Percentiles rank a stretch among this genome's conserved stretches.
These are phyloP conservation scores for Ogataea neopini DNA, from an alignment of 805 yeast genomes.

Conservation along the genomic window DNA sequence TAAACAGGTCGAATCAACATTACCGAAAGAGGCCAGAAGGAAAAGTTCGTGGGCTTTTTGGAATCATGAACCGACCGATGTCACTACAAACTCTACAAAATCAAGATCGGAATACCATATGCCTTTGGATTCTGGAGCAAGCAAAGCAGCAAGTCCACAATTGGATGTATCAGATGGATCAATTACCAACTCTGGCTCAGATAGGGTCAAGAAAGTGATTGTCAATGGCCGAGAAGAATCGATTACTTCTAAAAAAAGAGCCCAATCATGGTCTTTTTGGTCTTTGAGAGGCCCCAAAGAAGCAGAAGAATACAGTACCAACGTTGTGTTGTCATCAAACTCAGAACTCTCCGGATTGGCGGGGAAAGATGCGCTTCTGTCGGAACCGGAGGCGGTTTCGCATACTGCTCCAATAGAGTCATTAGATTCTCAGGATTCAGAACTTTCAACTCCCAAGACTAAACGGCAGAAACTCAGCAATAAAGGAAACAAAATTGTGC, in stretches of 20 bases:
- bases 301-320: neutral
- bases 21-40: constrained; percentile 7
- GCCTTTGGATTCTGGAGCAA: neutral
- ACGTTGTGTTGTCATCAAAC: neutral
- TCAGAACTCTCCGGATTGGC: constrained; percentile 3
- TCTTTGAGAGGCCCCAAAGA: constrained; percentile 7
- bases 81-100: neutral
- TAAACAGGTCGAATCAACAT: neutral
- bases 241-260: constrained; percentile 11
- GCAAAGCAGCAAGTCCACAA: neutral
- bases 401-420: constrained; percentile 3
- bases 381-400: constrained; percentile 22
- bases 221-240: constrained; percentile 11
- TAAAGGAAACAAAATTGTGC: constrained; percentile 32
- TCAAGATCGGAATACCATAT: constrained; percentile 4
- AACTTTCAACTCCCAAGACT: constrained; percentile 7
- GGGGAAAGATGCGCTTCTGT: constrained; percentile 26
- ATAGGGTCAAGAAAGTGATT: constrained; percentile 14
- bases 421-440: neutral
- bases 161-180: neutral
- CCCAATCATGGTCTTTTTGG: constrained; percentile 36
- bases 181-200: constrained; percentile 5
- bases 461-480: constrained; percentile 12
- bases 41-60: constrained; percentile 32
- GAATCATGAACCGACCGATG: constrained; percentile 10